phyloP scores from a whole-genome alignment of 176 grass and related monocot species.

The Juncus inflexus region DNA sequence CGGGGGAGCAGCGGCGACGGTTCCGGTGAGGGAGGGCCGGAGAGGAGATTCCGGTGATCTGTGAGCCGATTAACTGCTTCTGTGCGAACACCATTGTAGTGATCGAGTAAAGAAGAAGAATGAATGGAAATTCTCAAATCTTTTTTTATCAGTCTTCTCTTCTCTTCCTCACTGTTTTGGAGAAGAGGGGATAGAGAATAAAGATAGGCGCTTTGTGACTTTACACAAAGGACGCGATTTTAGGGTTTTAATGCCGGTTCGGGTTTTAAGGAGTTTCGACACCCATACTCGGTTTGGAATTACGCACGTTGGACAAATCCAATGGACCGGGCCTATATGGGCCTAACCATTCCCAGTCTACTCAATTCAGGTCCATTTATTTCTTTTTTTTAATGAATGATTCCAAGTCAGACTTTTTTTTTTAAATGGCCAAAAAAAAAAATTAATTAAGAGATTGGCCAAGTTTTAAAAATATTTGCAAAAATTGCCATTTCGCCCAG shows the following conservation, averaged over 20 bases:
- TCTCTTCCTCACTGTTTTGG: no score
- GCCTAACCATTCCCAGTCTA: no score
- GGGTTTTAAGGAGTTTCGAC: neutral
- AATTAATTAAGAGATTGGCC: no score
- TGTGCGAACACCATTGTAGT: constrained; percentile 33
- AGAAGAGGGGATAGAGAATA: neutral
- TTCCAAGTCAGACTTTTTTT: no score
- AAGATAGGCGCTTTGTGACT: neutral
- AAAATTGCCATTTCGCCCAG: no score
- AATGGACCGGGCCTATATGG: no score
- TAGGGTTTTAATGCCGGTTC: constrained; percentile 28
- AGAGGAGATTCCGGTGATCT: constrained; percentile 25
- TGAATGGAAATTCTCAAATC: no score
- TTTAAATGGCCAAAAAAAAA: no score
- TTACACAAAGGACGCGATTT: constrained; percentile 2
- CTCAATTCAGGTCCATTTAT: no score
- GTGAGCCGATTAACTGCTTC: constrained; percentile 25
- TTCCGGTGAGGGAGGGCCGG: constrained; percentile 8
- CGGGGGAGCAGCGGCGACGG: constrained; percentile 25
- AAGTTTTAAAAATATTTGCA: no score
- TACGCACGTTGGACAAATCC: neutral
- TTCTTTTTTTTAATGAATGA: neutral
- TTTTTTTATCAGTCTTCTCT: no score
- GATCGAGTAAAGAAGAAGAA: neutral
- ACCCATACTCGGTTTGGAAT: no score